phyloP scores from a whole-genome alignment of 192 early-diverging fungal genomes.

The Chytriomyces sp. region DNA sequence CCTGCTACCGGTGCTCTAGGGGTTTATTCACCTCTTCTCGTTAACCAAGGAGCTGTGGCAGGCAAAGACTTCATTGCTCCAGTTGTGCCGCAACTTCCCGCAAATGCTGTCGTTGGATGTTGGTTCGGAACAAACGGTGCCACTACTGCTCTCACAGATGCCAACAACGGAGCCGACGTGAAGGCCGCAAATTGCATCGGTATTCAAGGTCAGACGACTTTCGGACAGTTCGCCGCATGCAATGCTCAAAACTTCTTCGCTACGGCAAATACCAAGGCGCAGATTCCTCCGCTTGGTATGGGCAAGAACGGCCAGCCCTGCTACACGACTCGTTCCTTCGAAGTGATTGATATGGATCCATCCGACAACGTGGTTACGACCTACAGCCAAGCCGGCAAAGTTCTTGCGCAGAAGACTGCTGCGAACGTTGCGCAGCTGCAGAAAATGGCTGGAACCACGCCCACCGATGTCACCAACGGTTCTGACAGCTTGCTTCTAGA shows the following conservation, averaged over 20 bases:
- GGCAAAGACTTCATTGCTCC: conserved; percentile 34
- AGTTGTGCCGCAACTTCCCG: conserved; percentile 17
- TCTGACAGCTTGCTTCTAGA: conserved; percentile 45
- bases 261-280: conserved; percentile 23
- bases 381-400: conserved; percentile 19
- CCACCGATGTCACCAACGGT: conserved; percentile 44
- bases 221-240: conserved; percentile 50
- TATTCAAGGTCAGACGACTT: no score
- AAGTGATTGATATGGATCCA: conserved; percentile 40
- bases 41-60: conserved; percentile 32
- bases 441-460: no score
- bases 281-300: no score
- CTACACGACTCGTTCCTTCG: conserved; percentile 43
- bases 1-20: conserved; percentile 34
- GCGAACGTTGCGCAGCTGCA: no score
- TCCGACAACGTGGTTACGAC: no score
- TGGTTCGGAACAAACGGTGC: no score
- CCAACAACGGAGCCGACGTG: no score
- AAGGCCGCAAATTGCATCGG: conserved; percentile 40
- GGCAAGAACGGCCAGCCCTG: conserved; percentile 38
- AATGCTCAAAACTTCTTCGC: conserved; percentile 38
- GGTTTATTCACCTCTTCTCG: conserved; percentile 40
- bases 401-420: conserved; percentile 31
- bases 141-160: no score
- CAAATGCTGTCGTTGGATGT: no score